Evolutionary conservation across 768 basidiomycete genomes (phyloP).

Genomic region (Suillus variegatus): DNA sequence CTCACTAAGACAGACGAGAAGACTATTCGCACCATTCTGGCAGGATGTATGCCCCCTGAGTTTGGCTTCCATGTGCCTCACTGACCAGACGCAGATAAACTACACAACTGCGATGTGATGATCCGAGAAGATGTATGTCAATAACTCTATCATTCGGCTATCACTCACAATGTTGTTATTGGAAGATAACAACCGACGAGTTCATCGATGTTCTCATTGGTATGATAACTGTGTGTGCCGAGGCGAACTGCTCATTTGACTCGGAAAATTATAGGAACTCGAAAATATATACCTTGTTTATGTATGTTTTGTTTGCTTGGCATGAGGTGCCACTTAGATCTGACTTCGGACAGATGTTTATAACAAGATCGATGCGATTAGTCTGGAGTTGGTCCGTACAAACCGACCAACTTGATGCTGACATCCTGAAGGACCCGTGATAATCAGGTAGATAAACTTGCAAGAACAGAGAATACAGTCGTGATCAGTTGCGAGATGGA

Average conservation of each 20-base stretch:
- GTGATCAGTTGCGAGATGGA: slow-evolving; percentile 97
- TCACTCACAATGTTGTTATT: slow-evolving; percentile 7
- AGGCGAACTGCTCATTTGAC: background rate
- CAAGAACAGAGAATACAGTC: slow-evolving; percentile 79
- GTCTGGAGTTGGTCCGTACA: slow-evolving; percentile 57
- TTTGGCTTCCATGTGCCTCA: background rate
- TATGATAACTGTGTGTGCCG: slow-evolving; percentile 22
- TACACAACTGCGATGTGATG: slow-evolving; percentile 97
- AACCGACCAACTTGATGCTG: background rate
- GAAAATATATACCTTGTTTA: slow-evolving; percentile 94
- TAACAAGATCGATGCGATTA: slow-evolving; percentile 94
- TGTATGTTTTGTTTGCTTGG: slow-evolving; percentile 48
- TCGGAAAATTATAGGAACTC: slow-evolving; percentile 56
- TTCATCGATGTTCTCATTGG: slow-evolving; percentile 99
- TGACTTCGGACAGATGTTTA: slow-evolving; percentile 68
- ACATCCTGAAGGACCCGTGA: background rate
- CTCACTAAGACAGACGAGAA: slow-evolving; percentile 94
- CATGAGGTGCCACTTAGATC: slow-evolving; percentile 8
- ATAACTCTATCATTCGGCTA: slow-evolving; percentile 8
- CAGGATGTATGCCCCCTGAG: slow-evolving; percentile 61
- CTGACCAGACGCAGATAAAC: slow-evolving; percentile 57
- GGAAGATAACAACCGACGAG: slow-evolving; percentile 90
- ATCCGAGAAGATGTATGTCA: slow-evolving; percentile 89
- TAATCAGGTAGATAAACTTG: slow-evolving; percentile 68
- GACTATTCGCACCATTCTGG: slow-evolving; percentile 90